These are phyloP conservation scores for Globisporangium carolinianum DNA, from an alignment of 352 stramenopile species.

Conservation along the genomic window DNA sequence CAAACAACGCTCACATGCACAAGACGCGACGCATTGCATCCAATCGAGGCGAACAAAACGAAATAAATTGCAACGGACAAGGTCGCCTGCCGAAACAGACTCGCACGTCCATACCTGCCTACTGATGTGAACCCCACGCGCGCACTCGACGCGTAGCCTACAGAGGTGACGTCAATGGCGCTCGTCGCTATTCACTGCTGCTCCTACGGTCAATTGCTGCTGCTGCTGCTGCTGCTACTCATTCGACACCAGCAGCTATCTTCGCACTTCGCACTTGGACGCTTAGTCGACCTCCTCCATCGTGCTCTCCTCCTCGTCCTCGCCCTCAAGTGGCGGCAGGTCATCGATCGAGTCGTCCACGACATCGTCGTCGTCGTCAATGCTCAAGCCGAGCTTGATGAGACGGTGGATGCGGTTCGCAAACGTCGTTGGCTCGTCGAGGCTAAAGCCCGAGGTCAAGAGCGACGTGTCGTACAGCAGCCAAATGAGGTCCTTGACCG, in stretches of 20 bases:
- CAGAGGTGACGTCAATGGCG: no score
- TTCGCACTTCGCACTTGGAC: no score
- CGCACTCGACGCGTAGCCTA: no score
- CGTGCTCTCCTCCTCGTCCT: constrained; percentile 94
- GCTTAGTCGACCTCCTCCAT: constrained; percentile 99
- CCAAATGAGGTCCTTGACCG: constrained; percentile 99
- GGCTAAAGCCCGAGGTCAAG: constrained; percentile 97
- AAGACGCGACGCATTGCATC: no score
- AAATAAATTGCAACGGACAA: no score
- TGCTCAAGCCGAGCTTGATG: constrained; percentile 98
- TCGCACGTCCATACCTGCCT: no score
- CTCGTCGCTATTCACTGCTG: background rate
- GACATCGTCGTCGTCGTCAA: constrained; percentile 97
- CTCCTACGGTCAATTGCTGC: background rate
- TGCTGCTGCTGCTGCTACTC: no score
- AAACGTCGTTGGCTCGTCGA: constrained; percentile 99
- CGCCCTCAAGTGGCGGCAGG: constrained; percentile 94
- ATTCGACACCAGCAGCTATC: background rate
- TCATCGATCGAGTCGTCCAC: constrained; percentile 94
- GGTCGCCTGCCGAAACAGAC: no score
- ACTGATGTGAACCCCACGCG: no score
- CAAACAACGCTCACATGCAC: no score
- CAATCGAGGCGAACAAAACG: no score
- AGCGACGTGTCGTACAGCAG: constrained; percentile 99
- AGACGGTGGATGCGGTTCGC: constrained; percentile 98